Evolutionary conservation across 2,329 filamentous ascomycete genomes (phyloP).

Genomic region (Colletotrichum liriopes): DNA sequence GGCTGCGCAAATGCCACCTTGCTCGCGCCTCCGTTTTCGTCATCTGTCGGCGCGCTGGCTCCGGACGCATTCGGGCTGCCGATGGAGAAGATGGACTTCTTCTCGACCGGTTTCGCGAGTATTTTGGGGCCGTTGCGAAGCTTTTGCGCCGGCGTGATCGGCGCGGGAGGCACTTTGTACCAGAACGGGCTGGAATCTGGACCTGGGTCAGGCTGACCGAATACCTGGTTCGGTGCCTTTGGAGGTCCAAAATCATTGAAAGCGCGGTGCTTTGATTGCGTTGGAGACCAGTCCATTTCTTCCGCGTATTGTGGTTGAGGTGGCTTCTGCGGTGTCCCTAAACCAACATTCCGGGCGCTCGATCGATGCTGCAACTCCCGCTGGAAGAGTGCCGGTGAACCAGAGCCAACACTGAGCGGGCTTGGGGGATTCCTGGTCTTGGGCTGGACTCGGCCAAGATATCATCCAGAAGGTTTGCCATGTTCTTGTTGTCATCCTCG

Average conservation of each 20-base stretch:
- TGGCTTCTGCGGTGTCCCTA: slow-evolving; percentile 43
- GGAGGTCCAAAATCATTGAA: slow-evolving; percentile 64
- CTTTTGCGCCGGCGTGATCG: slow-evolving; percentile 75
- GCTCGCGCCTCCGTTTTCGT: slow-evolving; percentile 35
- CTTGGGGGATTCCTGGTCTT: slow-evolving; percentile 29
- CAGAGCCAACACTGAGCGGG: slow-evolving; percentile 37
- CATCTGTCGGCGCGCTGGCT: not conserved
- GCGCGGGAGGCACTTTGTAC: slow-evolving; percentile 79
- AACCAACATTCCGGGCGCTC: slow-evolving; percentile 31
- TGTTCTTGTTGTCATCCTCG: slow-evolving; percentile 56
- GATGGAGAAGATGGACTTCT: slow-evolving; percentile 67
- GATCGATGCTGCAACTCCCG: slow-evolving; percentile 36
- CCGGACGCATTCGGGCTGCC: slow-evolving; percentile 42
- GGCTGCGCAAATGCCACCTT: slow-evolving; percentile 70
- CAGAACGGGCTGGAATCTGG: slow-evolving; percentile 72
- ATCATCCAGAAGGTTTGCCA: slow-evolving; percentile 65
- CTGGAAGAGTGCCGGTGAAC: slow-evolving; percentile 44
- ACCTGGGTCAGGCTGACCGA: slow-evolving; percentile 63
- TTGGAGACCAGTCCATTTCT: slow-evolving; percentile 83
- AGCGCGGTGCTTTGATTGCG: slow-evolving; percentile 68
- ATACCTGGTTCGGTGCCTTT: slow-evolving; percentile 58
- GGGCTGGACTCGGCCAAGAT: slow-evolving; percentile 52
- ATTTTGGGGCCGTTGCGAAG: slow-evolving; percentile 75
- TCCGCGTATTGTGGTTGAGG: slow-evolving; percentile 61
- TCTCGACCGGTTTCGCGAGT: slow-evolving; percentile 62